Evolutionary conservation across 2,329 filamentous ascomycete species (phyloP).

Genomic region (Onygenales sp.): DNA sequence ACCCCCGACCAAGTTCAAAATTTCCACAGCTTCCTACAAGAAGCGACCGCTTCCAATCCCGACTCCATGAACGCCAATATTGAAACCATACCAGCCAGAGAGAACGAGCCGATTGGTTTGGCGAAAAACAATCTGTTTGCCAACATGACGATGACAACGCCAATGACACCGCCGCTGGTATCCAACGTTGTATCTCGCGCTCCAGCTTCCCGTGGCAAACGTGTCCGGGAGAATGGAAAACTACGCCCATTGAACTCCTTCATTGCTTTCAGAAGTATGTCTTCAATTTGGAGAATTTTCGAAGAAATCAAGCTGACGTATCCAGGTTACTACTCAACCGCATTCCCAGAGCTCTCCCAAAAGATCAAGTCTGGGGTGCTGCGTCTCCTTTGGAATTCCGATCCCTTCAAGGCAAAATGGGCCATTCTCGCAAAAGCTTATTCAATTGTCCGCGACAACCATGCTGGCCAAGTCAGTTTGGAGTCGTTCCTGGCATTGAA

Average conservation of each 20-base stretch:
- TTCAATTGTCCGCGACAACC: slow-evolving; percentile 44
- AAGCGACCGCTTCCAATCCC: slow-evolving; percentile 5
- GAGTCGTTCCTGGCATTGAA: slow-evolving; percentile 39
- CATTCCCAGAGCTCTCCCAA: slow-evolving; percentile 41
- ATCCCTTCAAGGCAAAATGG: slow-evolving; percentile 44
- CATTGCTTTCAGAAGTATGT: slow-evolving; percentile 31
- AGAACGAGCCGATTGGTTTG: slow-evolving; percentile 4
- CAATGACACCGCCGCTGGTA: not conserved
- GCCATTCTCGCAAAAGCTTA: slow-evolving; percentile 46
- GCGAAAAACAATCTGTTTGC: not conserved
- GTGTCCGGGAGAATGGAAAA: slow-evolving; percentile 13
- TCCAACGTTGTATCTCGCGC: slow-evolving; percentile 5
- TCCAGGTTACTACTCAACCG: slow-evolving; percentile 38
- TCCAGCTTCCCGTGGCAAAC: slow-evolving; percentile 13
- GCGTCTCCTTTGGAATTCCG: slow-evolving; percentile 41
- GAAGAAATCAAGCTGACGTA: slow-evolving; percentile 3
- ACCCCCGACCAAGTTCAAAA: slow-evolving; percentile 16
- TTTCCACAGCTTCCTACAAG: slow-evolving; percentile 13
- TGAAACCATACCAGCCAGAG: not conserved
- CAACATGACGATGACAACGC: slow-evolving; percentile 1
- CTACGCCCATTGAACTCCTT: slow-evolving; percentile 27
- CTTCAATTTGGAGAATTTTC: not conserved
- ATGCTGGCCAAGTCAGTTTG: slow-evolving; percentile 38
- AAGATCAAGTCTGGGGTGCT: slow-evolving; percentile 45
- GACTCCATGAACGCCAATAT: slow-evolving; percentile 1